Conservation (phyloP, 2,329 filamentous ascomycete species). For the Exophiala phaeomuriformis region DNA sequence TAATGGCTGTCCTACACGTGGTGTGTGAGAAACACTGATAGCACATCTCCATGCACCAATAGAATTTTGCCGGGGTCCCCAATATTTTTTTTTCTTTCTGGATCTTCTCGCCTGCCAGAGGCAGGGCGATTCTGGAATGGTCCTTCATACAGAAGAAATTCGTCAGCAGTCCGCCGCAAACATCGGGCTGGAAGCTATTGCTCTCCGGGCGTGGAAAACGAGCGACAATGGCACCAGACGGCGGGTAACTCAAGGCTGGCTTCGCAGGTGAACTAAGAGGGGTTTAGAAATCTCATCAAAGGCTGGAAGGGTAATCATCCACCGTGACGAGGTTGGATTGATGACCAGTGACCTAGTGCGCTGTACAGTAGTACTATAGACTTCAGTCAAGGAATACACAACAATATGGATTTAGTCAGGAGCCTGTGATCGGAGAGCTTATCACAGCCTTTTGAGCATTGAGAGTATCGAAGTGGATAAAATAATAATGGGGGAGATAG, state of each 20-base stretch:
- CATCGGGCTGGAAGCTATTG: no score
- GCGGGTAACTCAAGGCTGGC: background rate
- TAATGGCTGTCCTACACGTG: no score
- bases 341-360: background rate
- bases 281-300: background rate
- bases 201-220: no score
- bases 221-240: background rate
- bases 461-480: background rate
- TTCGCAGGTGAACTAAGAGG: background rate
- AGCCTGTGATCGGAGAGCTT: conserved; percentile 4
- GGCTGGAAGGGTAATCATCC: background rate
- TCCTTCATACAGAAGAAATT: no score
- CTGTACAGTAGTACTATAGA: background rate
- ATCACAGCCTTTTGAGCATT: conserved; percentile 9
- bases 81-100: no score
- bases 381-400: background rate
- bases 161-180: no score
- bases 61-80: no score
- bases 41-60: no score
- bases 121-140: no score
- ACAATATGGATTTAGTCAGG: conserved; percentile 3
- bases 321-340: background rate
- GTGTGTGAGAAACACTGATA: no score
- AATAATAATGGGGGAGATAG: no score
- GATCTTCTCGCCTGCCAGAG: no score